phyloP scores from a whole-genome alignment of 306 rosid genomes.

The Biancaea sappan region DNA sequence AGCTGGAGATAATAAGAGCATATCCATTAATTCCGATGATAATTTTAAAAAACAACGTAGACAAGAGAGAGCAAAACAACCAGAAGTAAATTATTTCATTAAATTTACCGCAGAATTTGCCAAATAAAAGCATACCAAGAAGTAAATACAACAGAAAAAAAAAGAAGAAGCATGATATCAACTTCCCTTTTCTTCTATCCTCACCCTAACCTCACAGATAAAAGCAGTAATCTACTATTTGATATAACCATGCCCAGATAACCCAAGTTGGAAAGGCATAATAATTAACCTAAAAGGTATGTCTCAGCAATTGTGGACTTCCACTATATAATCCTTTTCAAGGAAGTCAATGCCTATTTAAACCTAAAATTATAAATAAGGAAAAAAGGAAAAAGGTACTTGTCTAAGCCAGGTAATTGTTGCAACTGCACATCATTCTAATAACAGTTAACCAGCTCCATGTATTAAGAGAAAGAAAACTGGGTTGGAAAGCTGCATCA shows the following conservation, averaged over 20 bases:
- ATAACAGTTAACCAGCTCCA: not conserved
- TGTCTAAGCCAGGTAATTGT: not conserved
- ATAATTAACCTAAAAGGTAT: conserved; percentile 6
- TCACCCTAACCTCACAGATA: not conserved
- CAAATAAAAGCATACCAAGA: conserved; percentile 14
- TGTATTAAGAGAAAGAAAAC: not conserved
- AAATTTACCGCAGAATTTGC: not conserved
- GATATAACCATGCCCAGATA: not conserved
- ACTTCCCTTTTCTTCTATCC: not conserved
- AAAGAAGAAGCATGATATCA: not conserved
- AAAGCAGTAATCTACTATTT: not conserved
- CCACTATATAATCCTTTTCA: not conserved
- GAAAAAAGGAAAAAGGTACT: not conserved
- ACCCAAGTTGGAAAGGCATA: not conserved
- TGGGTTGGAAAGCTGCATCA: conserved; percentile 8
- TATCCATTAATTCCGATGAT: conserved; percentile 28
- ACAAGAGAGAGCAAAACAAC: not conserved
- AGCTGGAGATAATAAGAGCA: conserved; percentile 49
- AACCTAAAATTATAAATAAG: conserved; percentile 11
- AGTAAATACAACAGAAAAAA: conserved; percentile 9
- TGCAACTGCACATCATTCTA: not conserved
- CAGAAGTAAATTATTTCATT: not conserved
- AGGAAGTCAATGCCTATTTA: not conserved
- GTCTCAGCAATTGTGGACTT: conserved; percentile 16
- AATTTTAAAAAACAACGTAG: not conserved